Base-by-base conservation (phyloP, 1,284 basidiomycete genomes). In the Ceratobasidium papillatum region DNA sequence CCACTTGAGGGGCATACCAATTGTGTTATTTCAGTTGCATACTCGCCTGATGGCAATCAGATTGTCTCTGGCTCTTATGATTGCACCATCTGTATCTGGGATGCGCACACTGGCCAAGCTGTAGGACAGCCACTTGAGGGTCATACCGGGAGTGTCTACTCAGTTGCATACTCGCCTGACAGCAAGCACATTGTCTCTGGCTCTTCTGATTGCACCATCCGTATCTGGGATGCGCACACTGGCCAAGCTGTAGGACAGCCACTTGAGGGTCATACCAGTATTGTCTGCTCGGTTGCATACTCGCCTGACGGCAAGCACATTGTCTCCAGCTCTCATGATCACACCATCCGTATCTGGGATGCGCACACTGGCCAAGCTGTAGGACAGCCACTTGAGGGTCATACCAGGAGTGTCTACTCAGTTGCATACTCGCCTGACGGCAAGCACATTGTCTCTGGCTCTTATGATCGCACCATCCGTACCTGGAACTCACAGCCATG, bases 341-440 rank as follows among this genome's bases (percentile, higher is more conserved):
- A 12, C 8, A 54, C 73, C 3, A 32, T 73, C 11, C 30, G 73
- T 27, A 14, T 74, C n/a, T 74, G 73, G 71, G 25, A 63, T 30
- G 14, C 30, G 17, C n/a, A 56, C n/a, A 69, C 58, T 17, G 27
- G 65, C 25, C 7, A 41, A n/a, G n/a, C n/a, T n/a, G n/a, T n/a
- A n/a, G n/a, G n/a, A n/a, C n/a, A n/a, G n/a, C n/a, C n/a, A n/a
- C n/a, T n/a, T n/a, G n/a, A n/a, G n/a, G n/a, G n/a, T n/a, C n/a
- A n/a, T n/a, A n/a, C n/a, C n/a, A n/a, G n/a, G n/a, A n/a, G n/a
- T 30, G 47, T 52, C 45, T 2, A 4, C 47, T 49, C 45, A 27
- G 47, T 66, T 12, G 7, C 45, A 66, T 66, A 49, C 32, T 66
- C 64, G 14, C 64, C 64, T 47, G 32, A 36, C 25, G 64, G 64